phyloP scores from a whole-genome alignment of 306 rosid genomes.

The Trifolium repens region DNA sequence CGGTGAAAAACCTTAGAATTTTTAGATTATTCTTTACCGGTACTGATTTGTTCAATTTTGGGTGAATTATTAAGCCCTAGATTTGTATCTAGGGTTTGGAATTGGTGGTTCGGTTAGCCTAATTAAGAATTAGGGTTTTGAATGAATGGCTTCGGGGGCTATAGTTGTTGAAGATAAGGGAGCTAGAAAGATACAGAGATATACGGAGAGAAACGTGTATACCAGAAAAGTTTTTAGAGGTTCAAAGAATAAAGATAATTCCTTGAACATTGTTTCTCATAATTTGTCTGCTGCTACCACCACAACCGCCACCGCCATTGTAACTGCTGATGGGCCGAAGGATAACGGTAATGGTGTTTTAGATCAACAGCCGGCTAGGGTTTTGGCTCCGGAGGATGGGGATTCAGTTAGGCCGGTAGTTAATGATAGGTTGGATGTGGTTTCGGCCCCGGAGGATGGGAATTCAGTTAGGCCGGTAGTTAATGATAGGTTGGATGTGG shows the following conservation, averaged over 20 bases:
- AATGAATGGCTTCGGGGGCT: slow-evolving; percentile 93
- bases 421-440: slow-evolving; percentile 46
- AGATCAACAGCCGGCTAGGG: slow-evolving; percentile 22
- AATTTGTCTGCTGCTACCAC: not conserved
- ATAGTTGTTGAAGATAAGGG: slow-evolving; percentile 71
- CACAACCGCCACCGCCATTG: slow-evolving; percentile 12
- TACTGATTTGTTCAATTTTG: not conserved
- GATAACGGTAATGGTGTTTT: slow-evolving; percentile 2
- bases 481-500: slow-evolving; percentile 47
- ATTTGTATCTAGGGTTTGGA: slow-evolving; percentile 38
- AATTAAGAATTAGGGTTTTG: slow-evolving; percentile 62
- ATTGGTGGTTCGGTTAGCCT: slow-evolving; percentile 7
- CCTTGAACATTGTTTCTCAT: not conserved
- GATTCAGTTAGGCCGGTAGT: slow-evolving; percentile 38
- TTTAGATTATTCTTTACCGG: slow-evolving; percentile 25
- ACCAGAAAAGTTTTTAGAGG: slow-evolving; percentile 72
- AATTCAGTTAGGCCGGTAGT: slow-evolving; percentile 38
- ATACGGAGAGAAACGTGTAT: slow-evolving; percentile 68
- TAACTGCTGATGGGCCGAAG: slow-evolving; percentile 11
- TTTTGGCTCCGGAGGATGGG: slow-evolving; percentile 37
- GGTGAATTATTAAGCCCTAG: slow-evolving; percentile 36
- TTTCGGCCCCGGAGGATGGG: slow-evolving; percentile 58
- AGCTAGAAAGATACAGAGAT: slow-evolving; percentile 65
- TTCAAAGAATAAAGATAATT: slow-evolving; percentile 53
- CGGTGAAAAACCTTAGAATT: not conserved